phyloP scores from a whole-genome alignment of 495 filamentous ascomycete species.

The Glonium stellatum region DNA sequence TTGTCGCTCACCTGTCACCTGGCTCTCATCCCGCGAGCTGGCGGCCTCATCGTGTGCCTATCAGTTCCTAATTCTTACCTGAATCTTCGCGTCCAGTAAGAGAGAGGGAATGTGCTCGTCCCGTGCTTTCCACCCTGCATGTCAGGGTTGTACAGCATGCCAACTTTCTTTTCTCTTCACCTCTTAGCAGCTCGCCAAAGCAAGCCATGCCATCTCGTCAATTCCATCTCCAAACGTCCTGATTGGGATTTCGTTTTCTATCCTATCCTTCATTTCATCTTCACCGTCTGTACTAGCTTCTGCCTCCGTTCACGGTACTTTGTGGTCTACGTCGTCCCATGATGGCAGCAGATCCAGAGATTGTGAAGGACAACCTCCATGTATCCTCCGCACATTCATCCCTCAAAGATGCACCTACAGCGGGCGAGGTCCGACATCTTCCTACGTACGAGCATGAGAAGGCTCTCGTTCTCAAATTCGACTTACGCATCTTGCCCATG shows the following conservation, averaged over 20 bases:
- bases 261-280: not conserved
- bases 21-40: not conserved
- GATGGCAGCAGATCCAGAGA: conserved; percentile 18
- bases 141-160: too few species aligned
- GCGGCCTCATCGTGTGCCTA: not conserved
- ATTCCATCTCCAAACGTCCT: not conserved
- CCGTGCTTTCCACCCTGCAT: too few species aligned
- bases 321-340: not conserved
- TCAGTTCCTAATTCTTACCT: too few species aligned
- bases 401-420: conserved; percentile 13
- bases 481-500: conserved; percentile 36
- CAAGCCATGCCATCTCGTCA: not conserved
- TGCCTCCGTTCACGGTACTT: not conserved
- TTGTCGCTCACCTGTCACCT: not conserved
- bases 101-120: too few species aligned
- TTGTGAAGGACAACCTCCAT: conserved; percentile 20
- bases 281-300: not conserved
- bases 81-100: too few species aligned
- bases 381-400: conserved; percentile 17
- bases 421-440: conserved; percentile 19
- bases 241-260: not conserved
- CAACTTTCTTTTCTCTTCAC: not conserved
- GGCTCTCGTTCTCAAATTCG: conserved; percentile 34
- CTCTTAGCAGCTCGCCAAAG: not conserved
- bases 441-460: conserved; percentile 26